Base-by-base conservation (phyloP, 257 asterid species). In the Avicennia marina region DNA sequence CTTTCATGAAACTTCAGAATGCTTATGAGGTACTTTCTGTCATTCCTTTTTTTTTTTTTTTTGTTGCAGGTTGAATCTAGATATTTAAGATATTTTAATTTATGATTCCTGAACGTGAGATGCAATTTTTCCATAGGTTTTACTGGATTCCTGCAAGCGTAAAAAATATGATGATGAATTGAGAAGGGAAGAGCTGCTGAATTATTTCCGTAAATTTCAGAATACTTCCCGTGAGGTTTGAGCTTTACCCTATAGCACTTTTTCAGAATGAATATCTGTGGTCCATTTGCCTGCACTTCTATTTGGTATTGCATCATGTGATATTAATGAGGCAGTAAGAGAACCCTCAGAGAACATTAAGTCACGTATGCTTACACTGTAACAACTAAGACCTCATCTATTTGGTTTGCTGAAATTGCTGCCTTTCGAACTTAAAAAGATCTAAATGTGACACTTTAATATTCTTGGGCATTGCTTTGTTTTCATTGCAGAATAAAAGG, bases 1-100 rank as follows among this genome's bases (percentile, higher is more conserved):
- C 98, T 70, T 93, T 93, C 74, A 80, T 83, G 81, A 93, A 89
- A 71, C 97, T 93, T 73, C 98, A 93, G 75, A 93, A 89, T 69
- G 98, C 97, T 63, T 93, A 93, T 51, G 98, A 91, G 94, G 98
- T 88, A 45, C 40, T 51, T 40, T 45, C 40, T 47, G 47, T 47
- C 41, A 42, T 55, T 58, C 46, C 25, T 13, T 12, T 36, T 21
- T 4, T 39, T 5, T 18, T 31, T 22, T 40, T 19, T 25, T 57
- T 41, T 42, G 31, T 16, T 34, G 19, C 16, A 8, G 11, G 53
- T 4, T 55, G 10, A 31, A 48, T 43, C 56, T 39, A 41, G 39
- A 19, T 53, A 44, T 54, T 21, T 57, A 6, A 18, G 42, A 32
- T 26, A 11, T 64, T 6, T 46, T 11, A 17, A 40, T 45, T 19